Evolutionary conservation across 345 rosid genomes (phyloP), one percentile per base, ranked within the genome.

Genomic region (Rhodamnia rubescens): DNA sequence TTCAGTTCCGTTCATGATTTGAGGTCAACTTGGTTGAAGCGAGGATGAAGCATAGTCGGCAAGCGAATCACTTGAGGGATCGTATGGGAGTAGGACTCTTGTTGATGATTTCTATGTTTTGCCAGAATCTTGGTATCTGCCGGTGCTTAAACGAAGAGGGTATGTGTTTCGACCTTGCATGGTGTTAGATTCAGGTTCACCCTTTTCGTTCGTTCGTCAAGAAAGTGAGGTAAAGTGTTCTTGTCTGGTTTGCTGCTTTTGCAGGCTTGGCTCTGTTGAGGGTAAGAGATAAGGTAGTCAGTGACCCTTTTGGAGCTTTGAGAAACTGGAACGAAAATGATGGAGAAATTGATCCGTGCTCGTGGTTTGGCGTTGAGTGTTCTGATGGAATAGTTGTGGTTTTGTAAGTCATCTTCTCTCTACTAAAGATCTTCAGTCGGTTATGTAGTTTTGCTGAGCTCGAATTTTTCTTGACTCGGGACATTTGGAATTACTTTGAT

Each of bases 71-170:
- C 78, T 91, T 84, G 51, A 90, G 61, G 85, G 74, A 44, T 81
- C 80, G 86, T 44, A 51, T 87, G 54, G 80, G 84, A 83, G 82
- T 36, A 84, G 44, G 85, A 47, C 2, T 88, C 49, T 36, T 90
- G 88, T 87, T 91, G 85, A 32, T 83, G 55, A 7, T 83, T 40
- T 59, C 83, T 88, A 49, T 58, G 91, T 59, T 88, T 78, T 57
- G n/a, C 85, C 91, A 85, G 32, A 81, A 87, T 87, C 84, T 90
- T 55, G 82, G 89, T 53, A 85, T 84, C 16, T 90, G 93, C 74
- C 90, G 27, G 84, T 90, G 95, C 53, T 88, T 94, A 47, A 94
- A 92, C 55, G 90, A 90, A 21, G 94, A 93, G 90, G 98, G 98
- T 96, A 89, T 5, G 78, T 51, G 26, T 9, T 83, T 87, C 82